phyloP scores from a whole-genome alignment of 78 protist genomes.

The Monosiga brevicollis region DNA sequence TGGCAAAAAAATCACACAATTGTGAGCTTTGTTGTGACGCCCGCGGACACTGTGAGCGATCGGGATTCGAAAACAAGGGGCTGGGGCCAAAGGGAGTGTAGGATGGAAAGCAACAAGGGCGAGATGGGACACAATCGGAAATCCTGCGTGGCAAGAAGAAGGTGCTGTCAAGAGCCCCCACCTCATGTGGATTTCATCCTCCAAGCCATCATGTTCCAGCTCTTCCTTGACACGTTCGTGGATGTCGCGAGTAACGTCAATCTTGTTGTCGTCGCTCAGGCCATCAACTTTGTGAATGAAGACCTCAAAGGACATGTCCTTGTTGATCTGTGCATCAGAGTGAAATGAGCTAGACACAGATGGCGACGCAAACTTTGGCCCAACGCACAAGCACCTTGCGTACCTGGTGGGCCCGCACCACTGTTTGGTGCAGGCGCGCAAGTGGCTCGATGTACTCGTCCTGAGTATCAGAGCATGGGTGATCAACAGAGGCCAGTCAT shows the following conservation, averaged over 20 bases:
- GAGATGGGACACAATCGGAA: too few species aligned
- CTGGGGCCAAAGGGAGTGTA: too few species aligned
- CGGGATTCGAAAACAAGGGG: too few species aligned
- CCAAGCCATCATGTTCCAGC: not conserved
- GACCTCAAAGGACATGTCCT: slow-evolving; percentile 76
- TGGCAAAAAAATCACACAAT: too few species aligned
- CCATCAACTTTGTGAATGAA: slow-evolving; percentile 92
- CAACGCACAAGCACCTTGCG: slow-evolving; percentile 19
- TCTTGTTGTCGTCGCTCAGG: slow-evolving; percentile 74
- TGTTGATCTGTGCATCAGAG: slow-evolving; percentile 47
- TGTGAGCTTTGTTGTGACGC: too few species aligned
- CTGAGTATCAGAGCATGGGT: not conserved
- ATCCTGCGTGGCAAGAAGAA: too few species aligned
- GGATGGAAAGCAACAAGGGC: too few species aligned
- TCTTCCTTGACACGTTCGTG: not conserved
- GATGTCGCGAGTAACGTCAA: slow-evolving; percentile 5
- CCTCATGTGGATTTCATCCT: too few species aligned
- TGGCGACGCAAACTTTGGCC: too few species aligned
- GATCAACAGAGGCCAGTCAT: not conserved
- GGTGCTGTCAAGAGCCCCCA: too few species aligned
- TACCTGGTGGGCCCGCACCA: slow-evolving; percentile 32
- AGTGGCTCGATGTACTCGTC: slow-evolving; percentile 62
- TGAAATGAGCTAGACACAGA: too few species aligned
- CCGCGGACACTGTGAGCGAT: too few species aligned
- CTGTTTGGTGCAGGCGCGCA: slow-evolving; percentile 44